Evolutionary conservation across 352 stramenopile genomes (phyloP).

Genomic region (Phytophthora europaea): DNA sequence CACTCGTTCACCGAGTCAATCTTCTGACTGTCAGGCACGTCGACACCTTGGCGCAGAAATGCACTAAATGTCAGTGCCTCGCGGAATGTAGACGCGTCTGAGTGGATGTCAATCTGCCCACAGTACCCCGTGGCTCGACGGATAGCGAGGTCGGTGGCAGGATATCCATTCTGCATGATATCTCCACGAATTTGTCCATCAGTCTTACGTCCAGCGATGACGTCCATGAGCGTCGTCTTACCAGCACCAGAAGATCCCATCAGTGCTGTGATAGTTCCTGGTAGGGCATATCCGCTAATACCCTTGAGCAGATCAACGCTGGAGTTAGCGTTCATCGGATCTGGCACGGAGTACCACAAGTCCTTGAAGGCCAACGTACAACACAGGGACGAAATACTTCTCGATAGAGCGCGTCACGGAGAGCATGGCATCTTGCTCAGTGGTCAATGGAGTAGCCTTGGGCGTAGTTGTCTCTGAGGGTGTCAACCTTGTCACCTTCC

Average conservation of each 20-base stretch:
- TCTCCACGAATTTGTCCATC: conserved; percentile 50
- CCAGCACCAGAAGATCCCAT: conserved; percentile 84
- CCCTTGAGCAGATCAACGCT: conserved; percentile 79
- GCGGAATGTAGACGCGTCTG: conserved; percentile 83
- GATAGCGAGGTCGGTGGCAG: conserved; percentile 33
- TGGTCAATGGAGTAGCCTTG: not conserved
- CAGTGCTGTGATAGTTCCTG: conserved; percentile 87
- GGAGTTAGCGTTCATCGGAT: conserved; percentile 46
- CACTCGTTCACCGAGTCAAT: conserved; percentile 35
- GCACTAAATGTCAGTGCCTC: conserved; percentile 68
- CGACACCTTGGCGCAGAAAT: conserved; percentile 56
- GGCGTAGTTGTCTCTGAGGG: conserved; percentile 22
- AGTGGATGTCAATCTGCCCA: conserved; percentile 86
- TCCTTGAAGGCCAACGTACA: conserved; percentile 52
- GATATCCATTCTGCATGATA: conserved; percentile 85
- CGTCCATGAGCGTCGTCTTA: conserved; percentile 48
- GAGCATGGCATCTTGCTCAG: conserved; percentile 11
- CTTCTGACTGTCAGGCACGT: conserved; percentile 26
- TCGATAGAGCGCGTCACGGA: conserved; percentile 60
- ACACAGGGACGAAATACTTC: conserved; percentile 53
- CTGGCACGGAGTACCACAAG: conserved; percentile 48
- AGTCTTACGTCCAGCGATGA: conserved; percentile 28
- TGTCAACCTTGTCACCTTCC: not conserved
- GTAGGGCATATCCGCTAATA: conserved; percentile 66
- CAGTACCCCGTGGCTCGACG: conserved; percentile 50